Percentiles rank a stretch among this genome's conserved stretches.
Conservation (phyloP, 805 yeast species). For the Lachancea lanzarotensis region DNA sequence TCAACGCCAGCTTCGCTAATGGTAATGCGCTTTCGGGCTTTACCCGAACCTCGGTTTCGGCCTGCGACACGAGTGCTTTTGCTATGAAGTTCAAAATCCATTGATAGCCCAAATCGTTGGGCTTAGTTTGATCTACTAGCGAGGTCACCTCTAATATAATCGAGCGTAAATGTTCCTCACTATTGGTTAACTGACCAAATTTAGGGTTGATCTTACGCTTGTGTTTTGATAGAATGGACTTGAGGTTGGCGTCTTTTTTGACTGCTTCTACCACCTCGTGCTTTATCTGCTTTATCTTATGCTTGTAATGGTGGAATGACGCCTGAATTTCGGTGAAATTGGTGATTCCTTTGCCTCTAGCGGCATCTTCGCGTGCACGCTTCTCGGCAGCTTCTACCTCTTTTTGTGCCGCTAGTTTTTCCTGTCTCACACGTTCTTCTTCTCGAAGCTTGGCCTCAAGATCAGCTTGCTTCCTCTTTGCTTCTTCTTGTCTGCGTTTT, state of each 20-base stretch:
- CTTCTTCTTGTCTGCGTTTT: conserved; percentile 14
- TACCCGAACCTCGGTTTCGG: conserved; percentile 85
- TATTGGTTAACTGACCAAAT: conserved; percentile 84
- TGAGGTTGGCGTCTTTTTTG: conserved; percentile 44
- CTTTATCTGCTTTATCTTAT: conserved; percentile 54
- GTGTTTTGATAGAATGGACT: conserved; percentile 48
- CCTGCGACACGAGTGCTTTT: conserved; percentile 81
- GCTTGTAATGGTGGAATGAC: conserved; percentile 42
- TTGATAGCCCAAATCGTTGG: conserved; percentile 46
- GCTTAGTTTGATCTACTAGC: conserved; percentile 44
- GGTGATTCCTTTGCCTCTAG: conserved; percentile 20
- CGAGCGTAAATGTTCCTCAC: conserved; percentile 48
- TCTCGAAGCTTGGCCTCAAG: conserved; percentile 25
- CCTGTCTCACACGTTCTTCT: conserved; percentile 15
- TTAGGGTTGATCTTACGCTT: conserved; percentile 79
- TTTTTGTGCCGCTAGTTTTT: conserved; percentile 16
- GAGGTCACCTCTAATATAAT: conserved; percentile 43
- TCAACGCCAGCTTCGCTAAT: conserved; percentile 57
- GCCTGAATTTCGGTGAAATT: conserved; percentile 35
- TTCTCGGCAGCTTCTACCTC: conserved; percentile 12
- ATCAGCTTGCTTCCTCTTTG: conserved; percentile 11
- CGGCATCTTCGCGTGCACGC: conserved; percentile 15
- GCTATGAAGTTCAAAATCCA: conserved; percentile 82
- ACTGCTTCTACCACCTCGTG: conserved; percentile 50
- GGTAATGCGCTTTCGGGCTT: conserved; percentile 75